Percentiles rank a stretch among this genome's conserved stretches.
Evolutionary conservation across 495 filamentous ascomycete species (phyloP).

Genomic region (Immersiella caudata): DNA sequence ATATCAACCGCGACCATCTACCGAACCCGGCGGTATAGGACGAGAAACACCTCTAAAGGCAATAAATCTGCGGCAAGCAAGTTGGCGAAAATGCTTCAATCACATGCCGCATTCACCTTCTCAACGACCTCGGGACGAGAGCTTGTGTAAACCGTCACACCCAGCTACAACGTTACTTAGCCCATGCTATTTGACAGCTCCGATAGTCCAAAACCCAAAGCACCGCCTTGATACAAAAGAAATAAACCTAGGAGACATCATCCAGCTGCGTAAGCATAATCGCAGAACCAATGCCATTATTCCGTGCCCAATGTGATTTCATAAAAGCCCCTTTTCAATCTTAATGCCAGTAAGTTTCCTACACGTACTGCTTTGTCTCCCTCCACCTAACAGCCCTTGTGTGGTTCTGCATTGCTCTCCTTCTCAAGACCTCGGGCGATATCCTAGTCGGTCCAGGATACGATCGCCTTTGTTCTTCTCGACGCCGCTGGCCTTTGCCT

Average conservation of each 20-base stretch:
- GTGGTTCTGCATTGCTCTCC: constrained; percentile 11
- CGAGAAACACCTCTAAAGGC: not conserved
- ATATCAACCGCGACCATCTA: too few relatives aligned
- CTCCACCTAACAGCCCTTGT: constrained; percentile 15
- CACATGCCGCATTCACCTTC: not conserved
- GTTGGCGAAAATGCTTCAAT: not conserved
- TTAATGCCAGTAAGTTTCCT: constrained; percentile 24
- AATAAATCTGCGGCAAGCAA: not conserved
- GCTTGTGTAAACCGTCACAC: not conserved
- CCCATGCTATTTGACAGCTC: not conserved
- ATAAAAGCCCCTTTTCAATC: not conserved
- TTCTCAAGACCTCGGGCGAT: constrained; percentile 7
- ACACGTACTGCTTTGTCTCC: constrained; percentile 22
- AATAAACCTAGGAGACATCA: not conserved
- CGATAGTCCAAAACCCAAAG: not conserved
- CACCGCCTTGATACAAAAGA: not conserved
- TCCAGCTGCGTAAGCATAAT: not conserved
- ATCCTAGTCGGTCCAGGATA: constrained; percentile 4
- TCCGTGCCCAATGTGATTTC: not conserved
- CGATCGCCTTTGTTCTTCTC: not conserved
- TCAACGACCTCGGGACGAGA: too few relatives aligned
- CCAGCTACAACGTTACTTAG: not conserved
- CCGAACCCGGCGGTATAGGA: too few relatives aligned
- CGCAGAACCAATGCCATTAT: not conserved
- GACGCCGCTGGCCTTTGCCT: not conserved